Percentiles rank a stretch among this genome's conserved stretches.
phyloP scores from a whole-genome alignment of 495 filamentous ascomycete species.

The Daldinia vernicosa region DNA sequence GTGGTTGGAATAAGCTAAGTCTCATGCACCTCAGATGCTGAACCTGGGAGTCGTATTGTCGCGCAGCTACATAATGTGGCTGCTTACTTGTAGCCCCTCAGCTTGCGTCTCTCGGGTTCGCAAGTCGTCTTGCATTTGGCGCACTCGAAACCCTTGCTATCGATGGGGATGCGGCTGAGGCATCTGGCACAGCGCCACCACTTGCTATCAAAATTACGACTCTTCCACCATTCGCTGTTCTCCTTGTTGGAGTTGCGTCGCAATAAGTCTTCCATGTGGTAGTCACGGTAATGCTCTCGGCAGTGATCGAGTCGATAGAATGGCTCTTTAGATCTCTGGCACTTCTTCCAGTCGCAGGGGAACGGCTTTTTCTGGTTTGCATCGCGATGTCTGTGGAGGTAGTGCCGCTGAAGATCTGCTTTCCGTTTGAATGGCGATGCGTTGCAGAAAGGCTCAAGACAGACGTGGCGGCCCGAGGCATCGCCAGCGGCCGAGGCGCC shows the following conservation, averaged over 20 bases:
- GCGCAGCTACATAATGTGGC: constrained; percentile 20
- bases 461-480: constrained; percentile 29
- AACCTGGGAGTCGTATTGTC: constrained; percentile 14
- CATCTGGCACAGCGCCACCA: constrained; percentile 62
- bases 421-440: constrained; percentile 52
- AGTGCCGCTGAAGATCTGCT: constrained; percentile 60
- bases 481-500: constrained; percentile 8
- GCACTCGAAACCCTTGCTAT: constrained; percentile 51
- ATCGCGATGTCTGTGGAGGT: constrained; percentile 49
- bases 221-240: constrained; percentile 38
- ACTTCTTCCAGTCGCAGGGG: constrained; percentile 54
- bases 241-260: constrained; percentile 43
- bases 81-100: constrained; percentile 37
- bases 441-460: constrained; percentile 45
- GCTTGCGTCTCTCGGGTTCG: constrained; percentile 48
- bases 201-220: constrained; percentile 44
- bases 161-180: constrained; percentile 49
- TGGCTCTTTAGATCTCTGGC: constrained; percentile 47
- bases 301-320: constrained; percentile 58
- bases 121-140: constrained; percentile 52
- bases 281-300: constrained; percentile 60
- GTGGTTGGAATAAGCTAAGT: background rate
- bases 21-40: constrained; percentile 5
- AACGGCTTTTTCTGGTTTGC: constrained; percentile 49
- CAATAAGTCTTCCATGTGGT: constrained; percentile 59